These are phyloP conservation scores for Elasticomyces elasticus DNA, from an alignment of 495 filamentous ascomycete genomes.

Conservation along the genomic window DNA sequence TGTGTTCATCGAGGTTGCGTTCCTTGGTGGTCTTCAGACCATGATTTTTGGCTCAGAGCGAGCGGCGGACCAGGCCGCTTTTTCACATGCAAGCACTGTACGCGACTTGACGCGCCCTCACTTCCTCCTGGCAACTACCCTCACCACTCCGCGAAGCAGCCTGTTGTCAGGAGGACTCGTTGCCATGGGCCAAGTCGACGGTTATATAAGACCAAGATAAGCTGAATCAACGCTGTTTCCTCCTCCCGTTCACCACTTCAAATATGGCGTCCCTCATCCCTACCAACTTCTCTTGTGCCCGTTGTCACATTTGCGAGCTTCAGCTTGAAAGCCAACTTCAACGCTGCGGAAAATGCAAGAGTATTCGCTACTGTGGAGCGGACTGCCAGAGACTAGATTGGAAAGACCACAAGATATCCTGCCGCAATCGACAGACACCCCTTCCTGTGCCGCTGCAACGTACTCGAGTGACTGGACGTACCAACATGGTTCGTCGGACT, in stretches of 20 bases:
- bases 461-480: background rate
- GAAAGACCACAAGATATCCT: background rate
- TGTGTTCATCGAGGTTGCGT: background rate
- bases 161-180: background rate
- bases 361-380: background rate
- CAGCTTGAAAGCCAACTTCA: background rate
- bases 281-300: background rate
- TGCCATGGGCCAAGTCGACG: too few relatives aligned
- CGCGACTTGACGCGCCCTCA: background rate
- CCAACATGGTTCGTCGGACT: too few relatives aligned
- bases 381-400: background rate
- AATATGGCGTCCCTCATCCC: background rate
- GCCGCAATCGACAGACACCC: background rate
- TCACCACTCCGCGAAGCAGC: background rate
- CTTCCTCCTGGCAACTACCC: background rate
- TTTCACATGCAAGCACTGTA: background rate
- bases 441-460: background rate
- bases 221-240: too few relatives aligned
- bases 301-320: background rate
- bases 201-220: too few relatives aligned
- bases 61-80: too few relatives aligned
- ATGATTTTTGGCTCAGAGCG: too few relatives aligned
- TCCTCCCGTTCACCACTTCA: background rate
- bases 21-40: too few relatives aligned
- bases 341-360: background rate